A percentile compares a stretch with the other conserved stretches of the same genome.
phyloP scores from a whole-genome alignment of 352 stramenopile species.

The Phytophthora tentaculata region DNA sequence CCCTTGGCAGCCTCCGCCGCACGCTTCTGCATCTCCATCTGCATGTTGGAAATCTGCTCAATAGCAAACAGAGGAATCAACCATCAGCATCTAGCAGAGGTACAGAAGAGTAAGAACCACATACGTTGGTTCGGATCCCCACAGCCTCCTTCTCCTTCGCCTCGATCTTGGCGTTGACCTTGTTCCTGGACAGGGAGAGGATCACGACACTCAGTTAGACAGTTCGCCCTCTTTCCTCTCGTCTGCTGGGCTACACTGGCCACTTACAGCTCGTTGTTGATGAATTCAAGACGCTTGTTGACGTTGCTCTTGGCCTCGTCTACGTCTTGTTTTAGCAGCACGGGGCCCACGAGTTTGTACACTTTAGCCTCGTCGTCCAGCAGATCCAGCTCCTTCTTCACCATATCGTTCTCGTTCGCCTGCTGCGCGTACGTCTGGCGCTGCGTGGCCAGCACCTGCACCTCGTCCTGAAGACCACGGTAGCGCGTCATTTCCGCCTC shows the following conservation, averaged over 20 bases:
- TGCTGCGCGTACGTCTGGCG: conserved; percentile 93
- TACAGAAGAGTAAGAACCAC: conserved; percentile 3
- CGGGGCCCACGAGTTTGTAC: conserved; percentile 96
- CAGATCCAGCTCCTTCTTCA: conserved; percentile 93
- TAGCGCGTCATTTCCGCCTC: conserved; percentile 92
- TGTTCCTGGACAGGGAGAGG: conserved; percentile 59
- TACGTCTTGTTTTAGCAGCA: conserved; percentile 96
- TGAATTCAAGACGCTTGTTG: conserved; percentile 96
- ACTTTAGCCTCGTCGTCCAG: conserved; percentile 89
- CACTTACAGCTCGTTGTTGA: conserved; percentile 92
- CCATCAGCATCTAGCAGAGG: background rate
- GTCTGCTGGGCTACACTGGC: background rate
- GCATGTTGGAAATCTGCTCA: conserved; percentile 84
- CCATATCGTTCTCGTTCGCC: conserved; percentile 97
- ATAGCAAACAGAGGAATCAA: conserved; percentile 6
- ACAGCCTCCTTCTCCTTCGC: conserved; percentile 91
- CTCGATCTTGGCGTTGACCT: conserved; percentile 88
- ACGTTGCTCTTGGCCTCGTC: conserved; percentile 95
- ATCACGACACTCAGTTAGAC: background rate
- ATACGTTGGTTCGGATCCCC: conserved; percentile 87
- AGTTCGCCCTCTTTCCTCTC: background rate
- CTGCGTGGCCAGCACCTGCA: conserved; percentile 85
- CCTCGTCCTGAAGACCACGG: conserved; percentile 91
- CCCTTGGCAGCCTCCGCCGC: conserved; percentile 77
- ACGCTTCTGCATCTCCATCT: conserved; percentile 91